Conservation (phyloP, 1,284 basidiomycete genomes). For the Pseudozyma flocculosa region DNA sequence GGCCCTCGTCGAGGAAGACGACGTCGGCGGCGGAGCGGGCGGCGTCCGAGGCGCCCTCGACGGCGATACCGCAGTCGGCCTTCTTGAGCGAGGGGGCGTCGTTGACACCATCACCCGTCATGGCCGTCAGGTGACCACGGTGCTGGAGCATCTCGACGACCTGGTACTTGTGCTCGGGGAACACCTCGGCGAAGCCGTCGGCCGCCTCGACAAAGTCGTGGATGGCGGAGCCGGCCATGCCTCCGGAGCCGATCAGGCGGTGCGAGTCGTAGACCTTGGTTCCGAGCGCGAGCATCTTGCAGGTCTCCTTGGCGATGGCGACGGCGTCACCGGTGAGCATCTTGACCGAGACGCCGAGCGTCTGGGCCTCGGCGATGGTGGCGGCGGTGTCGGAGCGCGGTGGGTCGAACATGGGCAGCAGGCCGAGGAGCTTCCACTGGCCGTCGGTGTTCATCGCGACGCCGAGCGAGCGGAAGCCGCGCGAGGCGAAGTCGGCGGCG, state of each 20-base stretch:
- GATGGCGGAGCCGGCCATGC: constrained; percentile 64
- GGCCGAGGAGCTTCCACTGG: constrained; percentile 63
- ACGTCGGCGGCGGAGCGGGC: constrained; percentile 63
- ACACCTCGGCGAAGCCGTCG: constrained; percentile 66
- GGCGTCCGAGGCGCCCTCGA: constrained; percentile 63
- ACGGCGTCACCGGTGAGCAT: constrained; percentile 67
- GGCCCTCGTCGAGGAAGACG: constrained; percentile 64
- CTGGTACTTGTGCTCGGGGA: constrained; percentile 65
- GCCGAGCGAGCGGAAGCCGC: constrained; percentile 65
- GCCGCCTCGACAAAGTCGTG: constrained; percentile 64
- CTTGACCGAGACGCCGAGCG: constrained; percentile 64
- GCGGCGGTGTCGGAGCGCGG: constrained; percentile 64
- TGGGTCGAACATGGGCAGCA: constrained; percentile 63
- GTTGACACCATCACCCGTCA: constrained; percentile 61
- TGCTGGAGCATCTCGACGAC: constrained; percentile 65
- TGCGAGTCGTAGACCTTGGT: constrained; percentile 66
- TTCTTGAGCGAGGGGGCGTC: constrained; percentile 63
- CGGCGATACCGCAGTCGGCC: constrained; percentile 63
- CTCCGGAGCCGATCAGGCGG: constrained; percentile 63
- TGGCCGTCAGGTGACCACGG: constrained; percentile 65
- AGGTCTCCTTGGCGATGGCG: constrained; percentile 65
- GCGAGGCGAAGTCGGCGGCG: constrained; percentile 61
- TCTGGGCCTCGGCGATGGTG: constrained; percentile 64
- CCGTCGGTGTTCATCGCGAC: constrained; percentile 63
- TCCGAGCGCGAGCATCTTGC: constrained; percentile 62